Evolutionary conservation across 169 alveolate species (phyloP).

Genomic region (Plasmodium chabaudi): DNA sequence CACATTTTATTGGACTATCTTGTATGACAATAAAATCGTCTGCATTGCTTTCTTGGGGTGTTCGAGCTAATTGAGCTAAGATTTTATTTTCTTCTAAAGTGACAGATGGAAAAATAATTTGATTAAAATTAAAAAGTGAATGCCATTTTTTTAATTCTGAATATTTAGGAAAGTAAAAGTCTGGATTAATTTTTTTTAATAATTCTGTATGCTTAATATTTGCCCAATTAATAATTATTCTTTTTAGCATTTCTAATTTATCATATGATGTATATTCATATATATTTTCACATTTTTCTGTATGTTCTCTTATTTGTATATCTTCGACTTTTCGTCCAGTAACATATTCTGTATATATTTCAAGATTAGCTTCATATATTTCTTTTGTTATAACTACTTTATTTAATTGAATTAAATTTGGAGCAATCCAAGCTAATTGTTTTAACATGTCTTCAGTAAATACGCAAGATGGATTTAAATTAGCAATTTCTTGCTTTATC

Average conservation of each 20-base stretch:
- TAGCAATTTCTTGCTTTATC: constrained; percentile 34
- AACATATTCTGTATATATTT: constrained; percentile 32
- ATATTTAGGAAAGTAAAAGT: constrained; percentile 64
- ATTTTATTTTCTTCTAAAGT: constrained; percentile 60
- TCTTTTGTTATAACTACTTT: constrained; percentile 69
- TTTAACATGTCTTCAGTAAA: constrained; percentile 44
- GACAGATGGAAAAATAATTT: constrained; percentile 59
- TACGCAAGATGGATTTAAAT: constrained; percentile 10
- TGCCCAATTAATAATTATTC: constrained; percentile 70
- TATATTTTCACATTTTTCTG: constrained; percentile 48
- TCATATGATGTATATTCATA: constrained; percentile 42
- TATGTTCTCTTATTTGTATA: constrained; percentile 74
- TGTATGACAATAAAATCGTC: constrained; percentile 72
- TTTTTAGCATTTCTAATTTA: constrained; percentile 61
- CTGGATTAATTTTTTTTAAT: constrained; percentile 38
- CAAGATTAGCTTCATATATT: constrained; percentile 33
- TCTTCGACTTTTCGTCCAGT: constrained; percentile 76
- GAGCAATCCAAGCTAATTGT: constrained; percentile 75
- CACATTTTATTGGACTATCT: constrained; percentile 74
- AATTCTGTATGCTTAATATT: constrained; percentile 73
- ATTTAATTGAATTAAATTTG: constrained; percentile 70
- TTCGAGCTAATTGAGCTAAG: constrained; percentile 45
- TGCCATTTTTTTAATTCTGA: constrained; percentile 76
- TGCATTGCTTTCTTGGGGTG: constrained; percentile 77
- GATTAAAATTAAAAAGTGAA: constrained; percentile 50